These are phyloP conservation scores for Xerocomus potaroensis DNA, from an alignment of 768 basidiomycete species.

Conservation along the genomic window DNA sequence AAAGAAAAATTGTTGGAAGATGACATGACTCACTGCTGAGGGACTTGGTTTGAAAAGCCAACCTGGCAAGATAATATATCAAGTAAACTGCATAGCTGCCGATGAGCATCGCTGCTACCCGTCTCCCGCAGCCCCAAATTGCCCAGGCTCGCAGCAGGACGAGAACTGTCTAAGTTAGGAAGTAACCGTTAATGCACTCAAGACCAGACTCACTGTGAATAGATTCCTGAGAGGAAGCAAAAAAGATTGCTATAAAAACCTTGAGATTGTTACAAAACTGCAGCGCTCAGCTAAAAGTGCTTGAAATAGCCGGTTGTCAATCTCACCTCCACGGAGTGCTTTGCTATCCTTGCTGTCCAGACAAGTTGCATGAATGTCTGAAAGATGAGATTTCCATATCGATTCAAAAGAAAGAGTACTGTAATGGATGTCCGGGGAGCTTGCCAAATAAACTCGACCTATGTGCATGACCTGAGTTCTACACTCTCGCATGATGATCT, in stretches of 20 bases:
- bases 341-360: slow-evolving; percentile 1
- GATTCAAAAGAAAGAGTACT: slow-evolving; percentile 11
- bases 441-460: slow-evolving; percentile 16
- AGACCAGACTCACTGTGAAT: slow-evolving; percentile 11
- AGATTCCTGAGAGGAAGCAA: slow-evolving; percentile 3
- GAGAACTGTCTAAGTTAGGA: slow-evolving; percentile 5
- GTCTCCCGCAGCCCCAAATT: slow-evolving; percentile 12
- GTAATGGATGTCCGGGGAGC: slow-evolving; percentile 11
- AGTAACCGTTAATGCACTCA: background rate
- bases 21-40: background rate
- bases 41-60: background rate
- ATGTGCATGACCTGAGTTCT: background rate
- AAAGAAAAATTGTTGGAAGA: background rate
- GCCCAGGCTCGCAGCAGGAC: slow-evolving; percentile 19
- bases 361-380: slow-evolving; percentile 7
- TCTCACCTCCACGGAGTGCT: slow-evolving; percentile 1
- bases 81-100: slow-evolving; percentile 7
- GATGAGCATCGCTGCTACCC: background rate
- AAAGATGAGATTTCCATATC: slow-evolving; percentile 14
- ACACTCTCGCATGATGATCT: background rate
- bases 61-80: background rate
- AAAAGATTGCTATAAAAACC: background rate
- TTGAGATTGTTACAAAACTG: slow-evolving; percentile 8
- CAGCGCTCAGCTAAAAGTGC: too few species aligned
- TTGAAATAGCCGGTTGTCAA: background rate